Evolutionary conservation across 805 yeast species (phyloP), one percentile per base, ranked within the genome.

Genomic region (Metschnikowia vanudenii): DNA sequence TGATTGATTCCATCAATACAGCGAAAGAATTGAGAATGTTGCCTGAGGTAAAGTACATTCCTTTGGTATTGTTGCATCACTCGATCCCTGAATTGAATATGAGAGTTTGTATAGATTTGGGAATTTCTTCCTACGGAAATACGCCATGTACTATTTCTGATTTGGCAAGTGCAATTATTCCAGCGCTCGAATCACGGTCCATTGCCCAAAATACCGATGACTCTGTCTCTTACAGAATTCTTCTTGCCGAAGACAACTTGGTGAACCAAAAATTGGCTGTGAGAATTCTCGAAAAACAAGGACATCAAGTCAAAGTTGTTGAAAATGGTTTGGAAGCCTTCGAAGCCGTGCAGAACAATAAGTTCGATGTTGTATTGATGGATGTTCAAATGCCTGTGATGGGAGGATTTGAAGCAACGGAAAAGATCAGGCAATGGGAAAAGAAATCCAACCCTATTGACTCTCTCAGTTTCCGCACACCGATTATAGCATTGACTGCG

Each of bases 301-400:
- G 92, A 22, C 96, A 88, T 66, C 74, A 77, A 47, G 91, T 88
- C 11, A 83, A 81, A 48, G 96, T 88, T 39, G 96, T 88, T 6
- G 92, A 86, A 62, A 88, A 88, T 64, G 96, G 96, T 13, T 73
- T 79, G 48, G 88, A 88, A 56, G 96, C 96, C 1, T 77, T 80
- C 54, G 88, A 87, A 49, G 91, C 90, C 1, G 81, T 87, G 37
- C 74, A 82, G 61, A 74, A 77, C 53, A 79, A 76, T 51, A 74
- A 76, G 39, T 88, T 83, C 62, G 96, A 88, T 61, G 91, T 86
- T 39, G 85, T 88, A 16, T 76, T 88, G 55, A 88, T 88, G 96
- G 96, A 88, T 69, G 96, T 88, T 37, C 96, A 88, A 64, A 88
- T 88, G 96, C 96, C 96, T 8, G 88, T 87, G 13, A 89, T 88